Evolutionary conservation across 140 eudicot species (phyloP).

Genomic region (Cichorium intybus): DNA sequence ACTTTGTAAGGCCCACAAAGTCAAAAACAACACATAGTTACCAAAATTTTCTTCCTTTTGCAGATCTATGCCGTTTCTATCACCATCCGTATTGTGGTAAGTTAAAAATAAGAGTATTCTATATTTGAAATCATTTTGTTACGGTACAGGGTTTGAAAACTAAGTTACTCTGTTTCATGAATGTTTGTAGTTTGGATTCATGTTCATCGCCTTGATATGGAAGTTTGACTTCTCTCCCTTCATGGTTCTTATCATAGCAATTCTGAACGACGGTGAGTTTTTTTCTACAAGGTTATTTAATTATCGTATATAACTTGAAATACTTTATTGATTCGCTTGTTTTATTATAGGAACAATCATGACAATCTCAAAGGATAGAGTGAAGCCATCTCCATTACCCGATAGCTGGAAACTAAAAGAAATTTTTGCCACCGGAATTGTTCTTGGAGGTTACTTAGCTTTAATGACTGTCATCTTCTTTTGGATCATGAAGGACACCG

Average conservation of each 20-base stretch:
- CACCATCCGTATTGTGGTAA: conserved; percentile 96
- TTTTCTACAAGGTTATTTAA: neutral
- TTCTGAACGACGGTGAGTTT: conserved; percentile 72
- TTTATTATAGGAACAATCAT: conserved; percentile 68
- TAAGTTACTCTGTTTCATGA: neutral
- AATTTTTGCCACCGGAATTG: conserved; percentile 90
- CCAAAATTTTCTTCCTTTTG: neutral
- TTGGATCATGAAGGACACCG: conserved; percentile 74
- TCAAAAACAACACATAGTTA: neutral
- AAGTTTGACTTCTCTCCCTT: conserved; percentile 92
- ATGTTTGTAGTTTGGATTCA: conserved; percentile 67
- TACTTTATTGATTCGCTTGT: neutral
- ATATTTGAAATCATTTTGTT: neutral
- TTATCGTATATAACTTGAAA: neutral
- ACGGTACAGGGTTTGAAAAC: neutral
- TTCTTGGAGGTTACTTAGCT: conserved; percentile 87
- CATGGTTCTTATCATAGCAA: conserved; percentile 97
- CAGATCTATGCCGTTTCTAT: conserved; percentile 98
- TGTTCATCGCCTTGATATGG: conserved; percentile 95
- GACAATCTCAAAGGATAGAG: conserved; percentile 97
- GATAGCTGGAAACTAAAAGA: conserved; percentile 97
- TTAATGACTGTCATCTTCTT: conserved; percentile 92
- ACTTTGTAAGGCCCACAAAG: no score
- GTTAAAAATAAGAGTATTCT: conserved; percentile 15
- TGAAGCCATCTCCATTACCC: conserved; percentile 91